These are phyloP conservation scores for Skeletonema potamos DNA, from an alignment of 108 stramenopile genomes.

Conservation along the genomic window DNA sequence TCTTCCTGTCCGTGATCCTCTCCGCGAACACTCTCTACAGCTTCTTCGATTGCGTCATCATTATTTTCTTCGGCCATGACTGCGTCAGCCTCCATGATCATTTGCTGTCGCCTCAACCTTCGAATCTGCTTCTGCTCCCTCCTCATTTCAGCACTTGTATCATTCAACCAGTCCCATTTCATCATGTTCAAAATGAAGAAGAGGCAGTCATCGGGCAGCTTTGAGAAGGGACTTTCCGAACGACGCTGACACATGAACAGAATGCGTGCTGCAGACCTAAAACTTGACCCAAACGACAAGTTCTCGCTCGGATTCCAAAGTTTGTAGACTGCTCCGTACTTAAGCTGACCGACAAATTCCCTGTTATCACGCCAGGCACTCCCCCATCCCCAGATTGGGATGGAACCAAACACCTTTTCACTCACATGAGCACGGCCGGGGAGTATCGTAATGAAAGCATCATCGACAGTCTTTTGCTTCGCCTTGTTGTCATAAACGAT, in stretches of 20 bases:
- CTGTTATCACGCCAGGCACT: slow-evolving; percentile 85
- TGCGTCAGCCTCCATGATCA: slow-evolving; percentile 22
- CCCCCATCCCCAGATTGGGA: slow-evolving; percentile 76
- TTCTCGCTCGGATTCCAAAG: slow-evolving; percentile 77
- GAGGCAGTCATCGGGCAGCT: slow-evolving; percentile 80
- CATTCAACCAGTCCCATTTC: slow-evolving; percentile 86
- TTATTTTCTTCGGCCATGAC: slow-evolving; percentile 6
- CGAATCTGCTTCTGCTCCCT: slow-evolving; percentile 33
- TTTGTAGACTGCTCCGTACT: slow-evolving; percentile 77
- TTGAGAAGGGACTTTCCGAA: slow-evolving; percentile 59
- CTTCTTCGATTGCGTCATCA: slow-evolving; percentile 14
- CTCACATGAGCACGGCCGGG: slow-evolving; percentile 83
- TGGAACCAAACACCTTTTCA: slow-evolving; percentile 61
- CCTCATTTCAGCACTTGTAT: slow-evolving; percentile 51
- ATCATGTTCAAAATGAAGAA: slow-evolving; percentile 91
- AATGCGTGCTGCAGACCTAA: slow-evolving; percentile 45
- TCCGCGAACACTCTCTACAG: slow-evolving; percentile 9
- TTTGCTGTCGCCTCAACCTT: slow-evolving; percentile 36
- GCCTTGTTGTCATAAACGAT: slow-evolving; percentile 85
- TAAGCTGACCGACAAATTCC: slow-evolving; percentile 76
- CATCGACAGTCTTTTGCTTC: slow-evolving; percentile 61
- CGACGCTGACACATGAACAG: slow-evolving; percentile 75
- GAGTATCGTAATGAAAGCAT: slow-evolving; percentile 67
- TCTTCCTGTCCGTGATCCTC: slow-evolving; percentile 16
- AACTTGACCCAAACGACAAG: slow-evolving; percentile 62